Conservation (phyloP, 805 yeast genomes). For the Dipodascopsis tothii region DNA sequence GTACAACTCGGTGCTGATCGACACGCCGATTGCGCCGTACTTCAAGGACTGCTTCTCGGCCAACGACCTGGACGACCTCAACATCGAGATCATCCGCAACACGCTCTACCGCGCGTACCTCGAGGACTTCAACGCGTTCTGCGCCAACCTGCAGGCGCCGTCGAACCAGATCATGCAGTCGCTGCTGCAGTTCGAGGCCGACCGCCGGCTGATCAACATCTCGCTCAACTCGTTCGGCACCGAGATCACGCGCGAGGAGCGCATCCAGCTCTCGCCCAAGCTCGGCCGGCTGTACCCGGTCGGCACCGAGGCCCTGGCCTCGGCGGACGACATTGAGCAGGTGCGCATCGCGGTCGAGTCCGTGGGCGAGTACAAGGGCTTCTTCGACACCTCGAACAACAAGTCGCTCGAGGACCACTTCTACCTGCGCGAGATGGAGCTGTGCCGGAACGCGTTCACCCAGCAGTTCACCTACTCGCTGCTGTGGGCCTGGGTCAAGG, state of each 20-base stretch:
- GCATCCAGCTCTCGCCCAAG: conserved; percentile 63
- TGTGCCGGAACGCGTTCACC: conserved; percentile 87
- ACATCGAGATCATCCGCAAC: conserved; percentile 91
- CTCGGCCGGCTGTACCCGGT: conserved; percentile 75
- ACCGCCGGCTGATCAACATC: conserved; percentile 87
- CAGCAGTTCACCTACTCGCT: conserved; percentile 80
- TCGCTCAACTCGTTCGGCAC: conserved; percentile 82
- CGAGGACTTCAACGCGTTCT: conserved; percentile 73
- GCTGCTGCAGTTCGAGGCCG: conserved; percentile 84
- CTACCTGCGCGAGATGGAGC: conserved; percentile 83
- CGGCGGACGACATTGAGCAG: conserved; percentile 79
- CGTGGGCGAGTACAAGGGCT: conserved; percentile 29
- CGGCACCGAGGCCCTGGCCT: conserved; percentile 57
- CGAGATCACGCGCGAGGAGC: conserved; percentile 67
- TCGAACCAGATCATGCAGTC: conserved; percentile 73
- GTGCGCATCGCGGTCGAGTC: conserved; percentile 29
- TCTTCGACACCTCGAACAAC: conserved; percentile 39
- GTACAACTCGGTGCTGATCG: conserved; percentile 85
- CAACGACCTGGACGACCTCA: conserved; percentile 80
- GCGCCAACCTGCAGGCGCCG: conserved; percentile 60
- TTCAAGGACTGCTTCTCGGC: conserved; percentile 82
- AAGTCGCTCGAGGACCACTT: conserved; percentile 88
- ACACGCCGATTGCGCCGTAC: conserved; percentile 95
- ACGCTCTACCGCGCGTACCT: conserved; percentile 85
- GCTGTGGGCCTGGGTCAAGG: conserved; percentile 93